Evolutionary conservation across 2,329 filamentous ascomycete species (phyloP).

Genomic region (Scedosporium apiospermum): DNA sequence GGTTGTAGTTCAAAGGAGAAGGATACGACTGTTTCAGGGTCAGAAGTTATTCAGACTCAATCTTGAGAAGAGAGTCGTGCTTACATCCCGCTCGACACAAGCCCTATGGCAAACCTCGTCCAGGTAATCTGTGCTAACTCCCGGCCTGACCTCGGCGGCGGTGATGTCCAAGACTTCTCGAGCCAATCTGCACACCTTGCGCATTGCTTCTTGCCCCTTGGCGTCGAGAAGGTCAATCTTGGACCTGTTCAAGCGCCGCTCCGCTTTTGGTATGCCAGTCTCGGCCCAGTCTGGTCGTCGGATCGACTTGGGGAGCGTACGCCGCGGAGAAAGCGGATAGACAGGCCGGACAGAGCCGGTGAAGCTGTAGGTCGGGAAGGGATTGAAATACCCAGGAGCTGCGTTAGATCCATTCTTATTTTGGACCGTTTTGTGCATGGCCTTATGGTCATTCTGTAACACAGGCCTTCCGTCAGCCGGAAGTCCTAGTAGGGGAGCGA

Average conservation of each 20-base stretch:
- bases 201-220: conserved; percentile 78
- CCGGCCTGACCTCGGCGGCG: conserved; percentile 73
- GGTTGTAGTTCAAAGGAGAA: conserved; percentile 87
- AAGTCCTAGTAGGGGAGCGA: not conserved
- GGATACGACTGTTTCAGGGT: conserved; percentile 64
- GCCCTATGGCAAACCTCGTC: conserved; percentile 94
- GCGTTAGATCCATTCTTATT: conserved; percentile 71
- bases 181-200: conserved; percentile 78
- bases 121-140: conserved; percentile 90
- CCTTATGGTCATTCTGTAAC: conserved; percentile 5
- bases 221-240: conserved; percentile 77
- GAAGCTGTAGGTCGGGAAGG: conserved; percentile 79
- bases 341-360: conserved; percentile 76
- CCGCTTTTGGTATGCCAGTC: conserved; percentile 64
- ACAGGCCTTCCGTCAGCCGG: not conserved
- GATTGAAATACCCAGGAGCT: conserved; percentile 85
- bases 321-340: conserved; percentile 67
- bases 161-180: conserved; percentile 90
- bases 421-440: conserved; percentile 1
- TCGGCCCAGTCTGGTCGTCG: conserved; percentile 77
- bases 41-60: not conserved
- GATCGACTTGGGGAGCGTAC: conserved; percentile 71
- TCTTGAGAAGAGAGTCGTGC: conserved; percentile 20
- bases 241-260: conserved; percentile 57
- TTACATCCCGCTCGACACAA: conserved; percentile 82